Evolutionary conservation across 2,329 filamentous ascomycete species (phyloP), one percentile per base, ranked within the genome.

Genomic region (Trichoderma asperellum): DNA sequence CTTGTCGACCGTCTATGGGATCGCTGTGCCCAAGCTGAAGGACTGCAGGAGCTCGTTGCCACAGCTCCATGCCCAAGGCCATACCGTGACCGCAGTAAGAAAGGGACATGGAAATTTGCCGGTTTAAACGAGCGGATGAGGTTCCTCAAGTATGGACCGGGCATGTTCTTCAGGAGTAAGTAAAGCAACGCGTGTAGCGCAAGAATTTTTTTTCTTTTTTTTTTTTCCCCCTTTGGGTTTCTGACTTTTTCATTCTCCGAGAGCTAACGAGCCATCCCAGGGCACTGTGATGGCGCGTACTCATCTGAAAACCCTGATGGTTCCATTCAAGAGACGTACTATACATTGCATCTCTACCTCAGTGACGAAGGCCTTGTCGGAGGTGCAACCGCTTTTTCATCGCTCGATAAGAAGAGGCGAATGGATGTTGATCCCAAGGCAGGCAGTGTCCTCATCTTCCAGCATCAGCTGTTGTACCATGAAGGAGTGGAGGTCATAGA

Each of bases 81-180:
- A 1, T 72, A 76, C 27, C 73, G 77, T 7, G 68, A 73, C 24
- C 69, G 70, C 24, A 68, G 69, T 32, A 71, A 71, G 4, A 71
- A 70, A 34, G 76, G 75, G 4, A 72, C 75, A 59, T 85, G 84
- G 83, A 75, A 77, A 60, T 84, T 87, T 72, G 71, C 77, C 40
- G 73, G 89, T 11, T 77, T 92, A 53, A 96, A 96, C 77, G 87
- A 93, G 76, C 81, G 92, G 43, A 85, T 94, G 85, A 83, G 93
- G 34, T 94, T 94, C 74, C 80, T 96, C 62, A 90, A 87, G 75
- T 96, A 96, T 76, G 84, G 84, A 0, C 80, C 83, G 0, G 92
- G 91, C 0, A 89, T 94, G 74, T 95, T 90, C 76, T 96, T 96
- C 74, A 86, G 84, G 70, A 84, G 82, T 83, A 68, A 76, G 81